A percentile compares a stretch with the other conserved stretches of the same genome.
Conservation (phyloP, 2,329 filamentous ascomycete genomes). For the Calonectria henricotiae region DNA sequence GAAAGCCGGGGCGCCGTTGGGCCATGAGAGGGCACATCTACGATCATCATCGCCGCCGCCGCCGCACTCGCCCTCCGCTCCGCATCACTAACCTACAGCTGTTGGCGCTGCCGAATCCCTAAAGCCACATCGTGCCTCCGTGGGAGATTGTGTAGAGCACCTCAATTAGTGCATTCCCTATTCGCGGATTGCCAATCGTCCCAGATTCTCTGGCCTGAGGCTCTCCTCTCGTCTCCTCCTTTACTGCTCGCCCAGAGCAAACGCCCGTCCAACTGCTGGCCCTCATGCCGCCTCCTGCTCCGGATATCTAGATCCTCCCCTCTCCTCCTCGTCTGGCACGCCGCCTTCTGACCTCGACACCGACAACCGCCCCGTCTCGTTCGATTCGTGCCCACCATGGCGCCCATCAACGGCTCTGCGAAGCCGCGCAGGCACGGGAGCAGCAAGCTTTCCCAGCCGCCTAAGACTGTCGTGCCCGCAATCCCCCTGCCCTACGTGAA, state of each 20-base stretch:
- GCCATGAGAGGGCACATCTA: slow-evolving; percentile 41
- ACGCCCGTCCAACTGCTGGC: slow-evolving; percentile 38
- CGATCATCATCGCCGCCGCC: slow-evolving; percentile 47
- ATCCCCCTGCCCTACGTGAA: slow-evolving; percentile 61
- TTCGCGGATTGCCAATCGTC: not conserved
- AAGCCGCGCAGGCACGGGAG: slow-evolving; percentile 55
- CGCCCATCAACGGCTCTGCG: slow-evolving; percentile 55
- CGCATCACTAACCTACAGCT: slow-evolving; percentile 27
- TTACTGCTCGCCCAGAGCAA: not conserved
- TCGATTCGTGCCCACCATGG: slow-evolving; percentile 51
- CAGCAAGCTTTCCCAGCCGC: slow-evolving; percentile 54
- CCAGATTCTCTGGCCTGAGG: slow-evolving; percentile 20
- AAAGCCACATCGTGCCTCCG: slow-evolving; percentile 5
- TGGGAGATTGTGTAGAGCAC: slow-evolving; percentile 10
- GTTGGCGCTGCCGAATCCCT: slow-evolving; percentile 9
- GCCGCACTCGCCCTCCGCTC: slow-evolving; percentile 27
- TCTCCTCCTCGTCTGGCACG: slow-evolving; percentile 46
- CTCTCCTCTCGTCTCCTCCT: slow-evolving; percentile 15
- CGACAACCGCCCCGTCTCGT: slow-evolving; percentile 38
- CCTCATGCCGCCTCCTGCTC: slow-evolving; percentile 56
- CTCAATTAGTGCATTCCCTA: not conserved
- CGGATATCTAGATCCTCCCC: slow-evolving; percentile 52
- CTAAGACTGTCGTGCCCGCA: slow-evolving; percentile 59
- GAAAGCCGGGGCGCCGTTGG: slow-evolving; percentile 52
- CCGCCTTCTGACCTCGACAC: slow-evolving; percentile 39